These are phyloP conservation scores for Quercus dentata DNA, from an alignment of 306 rosid species.

Conservation along the genomic window DNA sequence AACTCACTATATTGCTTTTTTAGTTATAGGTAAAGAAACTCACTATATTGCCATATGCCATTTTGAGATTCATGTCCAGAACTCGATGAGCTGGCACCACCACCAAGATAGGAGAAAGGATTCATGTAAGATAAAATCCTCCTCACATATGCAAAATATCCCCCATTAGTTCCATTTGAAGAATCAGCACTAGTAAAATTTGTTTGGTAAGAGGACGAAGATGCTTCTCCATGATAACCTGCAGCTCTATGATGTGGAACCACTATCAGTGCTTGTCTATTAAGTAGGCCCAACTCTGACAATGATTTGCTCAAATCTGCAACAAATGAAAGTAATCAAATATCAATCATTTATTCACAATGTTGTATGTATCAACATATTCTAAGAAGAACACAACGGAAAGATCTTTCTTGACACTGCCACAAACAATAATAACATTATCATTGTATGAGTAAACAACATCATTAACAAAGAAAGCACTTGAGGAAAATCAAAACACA, in stretches of 20 bases:
- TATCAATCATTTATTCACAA: not conserved
- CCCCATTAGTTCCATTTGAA: slow-evolving; percentile 33
- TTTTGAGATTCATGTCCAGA: slow-evolving; percentile 33
- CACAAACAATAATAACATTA: not conserved
- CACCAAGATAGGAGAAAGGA: slow-evolving; percentile 54
- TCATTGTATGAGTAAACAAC: not conserved
- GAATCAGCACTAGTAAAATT: slow-evolving; percentile 17
- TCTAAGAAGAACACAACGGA: not conserved
- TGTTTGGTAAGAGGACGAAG: slow-evolving; percentile 14
- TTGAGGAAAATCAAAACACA: not conserved
- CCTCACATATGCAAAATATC: slow-evolving; percentile 35
- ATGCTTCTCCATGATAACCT: slow-evolving; percentile 9
- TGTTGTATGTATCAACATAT: not conserved
- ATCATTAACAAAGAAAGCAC: not conserved
- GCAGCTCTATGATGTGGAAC: slow-evolving; percentile 36
- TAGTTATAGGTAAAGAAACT: slow-evolving; percentile 17
- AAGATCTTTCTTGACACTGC: not conserved
- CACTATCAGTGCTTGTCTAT: slow-evolving; percentile 52
- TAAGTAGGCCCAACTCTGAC: slow-evolving; percentile 46
- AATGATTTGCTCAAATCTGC: slow-evolving; percentile 45
- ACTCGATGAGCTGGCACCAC: slow-evolving; percentile 35
- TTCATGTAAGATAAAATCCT: slow-evolving; percentile 46
- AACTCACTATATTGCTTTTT: slow-evolving; percentile 37
- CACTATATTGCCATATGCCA: slow-evolving; percentile 33
- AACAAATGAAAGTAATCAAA: not conserved